Base-by-base conservation (phyloP, 352 stramenopile species). In the Peronosclerospora sorghi region DNA sequence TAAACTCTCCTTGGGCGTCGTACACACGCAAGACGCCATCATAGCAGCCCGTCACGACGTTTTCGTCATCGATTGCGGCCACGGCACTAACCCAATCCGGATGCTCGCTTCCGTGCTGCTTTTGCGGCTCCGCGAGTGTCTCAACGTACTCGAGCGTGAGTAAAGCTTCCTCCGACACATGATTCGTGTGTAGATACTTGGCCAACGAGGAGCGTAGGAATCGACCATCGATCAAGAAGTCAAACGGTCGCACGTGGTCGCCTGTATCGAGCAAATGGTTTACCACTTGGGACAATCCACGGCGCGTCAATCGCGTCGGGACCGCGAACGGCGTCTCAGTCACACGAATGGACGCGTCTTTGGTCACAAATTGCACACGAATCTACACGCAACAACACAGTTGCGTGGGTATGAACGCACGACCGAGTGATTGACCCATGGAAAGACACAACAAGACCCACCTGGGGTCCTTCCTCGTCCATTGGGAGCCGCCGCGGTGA, bases 301-400 rank as follows among this genome's bases (percentile, higher is more conserved):
- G 78, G 5, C 83, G 75, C 40, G 64, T 76, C 19, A 94, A 67
- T 2, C 60, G 75, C 51, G 70, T 79, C 9, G 83, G 83, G 30
- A 95, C 81, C 4, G 83, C 83, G 49, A 95, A 90, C 43, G 83
- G 79, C 43, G 81, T 91, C 62, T 95, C 81, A 4, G 83, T 94
- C 20, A 95, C 83, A 45, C 81, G 72, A 55, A 95, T 87, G 21
- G 78, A 65, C 20, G 61, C 67, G 64, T 94, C 72, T 51, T 93
- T 89, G 19, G 83, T 95, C 37, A 94, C 73, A 56, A 95, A 95
- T 45, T 92, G 90, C 18, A 95, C 83, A 34, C 81, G 81, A 48
- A 95, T 68, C 79, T 94, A 41, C n/a, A n/a, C n/a, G n/a, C n/a
- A n/a, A n/a, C n/a, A n/a, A n/a, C n/a, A n/a, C n/a, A n/a, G n/a